These are phyloP conservation scores for Pneumocystis murina DNA, from an alignment of 1,139 yeast species.

Conservation along the genomic window DNA sequence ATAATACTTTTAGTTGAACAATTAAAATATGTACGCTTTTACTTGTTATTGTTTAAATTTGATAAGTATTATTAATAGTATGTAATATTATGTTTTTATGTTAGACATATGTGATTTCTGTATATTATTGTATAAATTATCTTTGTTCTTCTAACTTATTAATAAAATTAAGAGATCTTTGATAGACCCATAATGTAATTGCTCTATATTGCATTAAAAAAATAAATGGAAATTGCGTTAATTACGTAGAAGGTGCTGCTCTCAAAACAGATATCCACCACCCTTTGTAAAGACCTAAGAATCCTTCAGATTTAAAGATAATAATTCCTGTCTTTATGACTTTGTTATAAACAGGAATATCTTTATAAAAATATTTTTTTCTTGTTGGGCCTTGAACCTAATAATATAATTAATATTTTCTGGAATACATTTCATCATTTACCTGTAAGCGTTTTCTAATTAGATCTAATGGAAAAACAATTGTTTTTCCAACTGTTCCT, in stretches of 20 bases:
- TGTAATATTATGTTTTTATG: background rate
- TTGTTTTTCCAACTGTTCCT: conserved; percentile 56
- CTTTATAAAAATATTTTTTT: background rate
- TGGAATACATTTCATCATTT: conserved; percentile 25
- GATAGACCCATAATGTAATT: conserved; percentile 53
- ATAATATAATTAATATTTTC: conserved; percentile 1
- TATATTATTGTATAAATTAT: background rate
- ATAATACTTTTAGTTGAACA: too few species aligned
- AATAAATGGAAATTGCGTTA: background rate
- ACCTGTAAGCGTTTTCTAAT: conserved; percentile 67
- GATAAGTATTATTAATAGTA: background rate
- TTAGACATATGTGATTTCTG: background rate
- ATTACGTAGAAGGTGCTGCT: conserved; percentile 49
- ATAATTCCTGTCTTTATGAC: conserved; percentile 49
- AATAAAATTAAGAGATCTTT: conserved; percentile 22
- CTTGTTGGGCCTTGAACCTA: conserved; percentile 6
- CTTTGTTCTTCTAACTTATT: conserved; percentile 11
- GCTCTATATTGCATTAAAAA: conserved; percentile 24
- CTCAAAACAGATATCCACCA: conserved; percentile 49
- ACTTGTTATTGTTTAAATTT: too few species aligned
- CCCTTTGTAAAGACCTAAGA: conserved; percentile 54
- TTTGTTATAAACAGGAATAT: conserved; percentile 12
- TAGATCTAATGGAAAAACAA: conserved; percentile 77
- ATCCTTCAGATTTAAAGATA: conserved; percentile 47
- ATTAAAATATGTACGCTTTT: too few species aligned